These are phyloP conservation scores for Hypomyces perniciosus DNA, from an alignment of 2,329 filamentous ascomycete genomes.

Conservation along the genomic window DNA sequence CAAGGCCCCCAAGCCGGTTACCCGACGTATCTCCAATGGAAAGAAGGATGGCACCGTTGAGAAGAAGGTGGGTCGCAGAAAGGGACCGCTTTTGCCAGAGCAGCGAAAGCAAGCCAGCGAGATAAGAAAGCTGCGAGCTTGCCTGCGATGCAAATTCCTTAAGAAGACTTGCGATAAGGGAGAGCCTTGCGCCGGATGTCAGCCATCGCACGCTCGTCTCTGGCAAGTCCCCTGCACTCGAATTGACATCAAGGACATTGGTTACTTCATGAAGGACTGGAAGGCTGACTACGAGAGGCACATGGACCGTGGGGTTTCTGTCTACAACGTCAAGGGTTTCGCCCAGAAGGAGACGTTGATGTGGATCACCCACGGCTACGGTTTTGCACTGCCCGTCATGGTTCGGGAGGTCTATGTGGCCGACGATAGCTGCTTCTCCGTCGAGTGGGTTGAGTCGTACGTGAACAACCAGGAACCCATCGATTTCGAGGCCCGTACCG, in stretches of 20 bases:
- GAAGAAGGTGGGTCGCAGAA: conserved; percentile 88
- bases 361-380: conserved; percentile 95
- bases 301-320: conserved; percentile 76
- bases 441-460: conserved; percentile 87
- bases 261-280: conserved; percentile 99
- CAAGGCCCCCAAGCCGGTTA: conserved; percentile 76
- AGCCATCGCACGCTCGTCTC: conserved; percentile 88
- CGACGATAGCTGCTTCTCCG: conserved; percentile 85
- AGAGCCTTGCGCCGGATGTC: conserved; percentile 90
- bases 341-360: conserved; percentile 62
- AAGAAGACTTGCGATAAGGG: conserved; percentile 99
- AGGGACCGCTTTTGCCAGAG: conserved; percentile 84
- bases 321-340: conserved; percentile 90
- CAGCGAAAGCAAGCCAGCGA: conserved; percentile 95
- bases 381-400: conserved; percentile 85
- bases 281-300: conserved; percentile 94
- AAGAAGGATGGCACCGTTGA: conserved; percentile 75
- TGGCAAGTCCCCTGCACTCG: conserved; percentile 98
- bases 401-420: conserved; percentile 89
- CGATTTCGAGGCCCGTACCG: conserved; percentile 80
- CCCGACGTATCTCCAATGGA: conserved; percentile 68
- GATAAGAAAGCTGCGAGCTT: conserved; percentile 90
- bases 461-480: conserved; percentile 63
- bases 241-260: conserved; percentile 98
- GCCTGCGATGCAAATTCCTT: conserved; percentile 93